phyloP scores from a whole-genome alignment of 2,329 filamentous ascomycete genomes.

The Kalmusia sp. region DNA sequence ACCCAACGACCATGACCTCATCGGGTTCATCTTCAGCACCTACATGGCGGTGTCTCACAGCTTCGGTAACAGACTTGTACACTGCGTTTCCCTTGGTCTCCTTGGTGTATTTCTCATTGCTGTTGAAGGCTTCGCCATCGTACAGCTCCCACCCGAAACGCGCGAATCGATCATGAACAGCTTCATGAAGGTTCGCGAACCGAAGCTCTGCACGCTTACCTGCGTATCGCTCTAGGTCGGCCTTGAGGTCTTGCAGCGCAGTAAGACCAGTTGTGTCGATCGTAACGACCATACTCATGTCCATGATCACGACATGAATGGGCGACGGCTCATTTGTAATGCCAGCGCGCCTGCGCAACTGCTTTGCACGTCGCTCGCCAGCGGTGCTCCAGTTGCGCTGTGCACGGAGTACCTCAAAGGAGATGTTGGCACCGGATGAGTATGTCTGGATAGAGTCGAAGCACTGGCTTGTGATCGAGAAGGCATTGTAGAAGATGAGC shows the following conservation, averaged over 20 bases:
- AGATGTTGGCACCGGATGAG: constrained; percentile 50
- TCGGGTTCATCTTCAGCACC: background rate
- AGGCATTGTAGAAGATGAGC: constrained; percentile 68
- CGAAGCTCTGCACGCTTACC: constrained; percentile 56
- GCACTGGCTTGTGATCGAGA: constrained; percentile 57
- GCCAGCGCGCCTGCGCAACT: constrained; percentile 52
- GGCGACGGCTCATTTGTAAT: constrained; percentile 46
- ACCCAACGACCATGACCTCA: constrained; percentile 12
- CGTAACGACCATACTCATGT: constrained; percentile 60
- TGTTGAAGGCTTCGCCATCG: constrained; percentile 11
- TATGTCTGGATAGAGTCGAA: constrained; percentile 60
- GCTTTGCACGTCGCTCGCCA: constrained; percentile 55
- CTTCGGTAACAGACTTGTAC: constrained; percentile 18
- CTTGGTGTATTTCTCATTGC: background rate
- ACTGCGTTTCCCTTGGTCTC: constrained; percentile 18
- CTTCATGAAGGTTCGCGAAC: constrained; percentile 57
- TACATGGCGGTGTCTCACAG: constrained; percentile 8
- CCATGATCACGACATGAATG: constrained; percentile 59
- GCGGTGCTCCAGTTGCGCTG: constrained; percentile 64
- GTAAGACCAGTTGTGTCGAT: constrained; percentile 62
- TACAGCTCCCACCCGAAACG: constrained; percentile 43
- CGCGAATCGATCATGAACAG: constrained; percentile 43
- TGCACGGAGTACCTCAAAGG: constrained; percentile 41
- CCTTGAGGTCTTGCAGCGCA: constrained; percentile 57
- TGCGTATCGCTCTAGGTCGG: constrained; percentile 58